Conservation (phyloP, 495 filamentous ascomycete genomes). For the Penicillium maclennaniae region DNA sequence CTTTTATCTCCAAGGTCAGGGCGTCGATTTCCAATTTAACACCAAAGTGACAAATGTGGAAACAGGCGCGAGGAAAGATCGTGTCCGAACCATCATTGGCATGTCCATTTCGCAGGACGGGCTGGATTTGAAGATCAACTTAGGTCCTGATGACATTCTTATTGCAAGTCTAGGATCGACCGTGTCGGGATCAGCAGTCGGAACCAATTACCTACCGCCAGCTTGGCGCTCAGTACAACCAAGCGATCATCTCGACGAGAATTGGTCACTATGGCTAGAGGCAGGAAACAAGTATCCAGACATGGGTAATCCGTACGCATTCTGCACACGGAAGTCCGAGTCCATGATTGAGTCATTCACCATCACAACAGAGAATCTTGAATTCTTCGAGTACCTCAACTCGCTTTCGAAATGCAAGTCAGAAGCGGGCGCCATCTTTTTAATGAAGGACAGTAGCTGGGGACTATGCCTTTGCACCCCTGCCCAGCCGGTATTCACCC, state of each 20-base stretch:
- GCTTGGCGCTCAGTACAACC: slow-evolving; percentile 13
- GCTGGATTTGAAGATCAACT: slow-evolving; percentile 7
- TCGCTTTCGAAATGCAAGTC: slow-evolving; percentile 8
- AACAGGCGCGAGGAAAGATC: slow-evolving; percentile 12
- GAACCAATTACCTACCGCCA: slow-evolving; percentile 16
- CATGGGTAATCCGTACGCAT: slow-evolving; percentile 36
- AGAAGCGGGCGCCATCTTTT: slow-evolving; percentile 20
- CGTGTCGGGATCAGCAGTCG: slow-evolving; percentile 22
- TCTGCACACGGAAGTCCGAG: slow-evolving; percentile 25
- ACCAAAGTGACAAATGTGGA: slow-evolving; percentile 30
- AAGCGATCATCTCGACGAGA: slow-evolving; percentile 28
- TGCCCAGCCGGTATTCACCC: slow-evolving; percentile 31
- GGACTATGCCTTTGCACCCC: slow-evolving; percentile 29
- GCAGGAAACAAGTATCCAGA: background rate
- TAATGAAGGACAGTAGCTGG: slow-evolving; percentile 33
- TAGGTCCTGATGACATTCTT: slow-evolving; percentile 29
- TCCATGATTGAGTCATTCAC: slow-evolving; percentile 35
- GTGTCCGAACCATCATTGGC: background rate
- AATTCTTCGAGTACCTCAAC: slow-evolving; percentile 17
- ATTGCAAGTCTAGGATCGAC: slow-evolving; percentile 28
- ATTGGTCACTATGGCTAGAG: slow-evolving; percentile 21
- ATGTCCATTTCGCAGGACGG: slow-evolving; percentile 5
- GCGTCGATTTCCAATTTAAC: slow-evolving; percentile 42
- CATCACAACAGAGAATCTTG: slow-evolving; percentile 27
- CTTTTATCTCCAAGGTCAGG: slow-evolving; percentile 32